A percentile compares a stretch with the other conserved stretches of the same genome.
Conservation (phyloP, 2,329 filamentous ascomycete species). For the Phialophora verrucosa region DNA sequence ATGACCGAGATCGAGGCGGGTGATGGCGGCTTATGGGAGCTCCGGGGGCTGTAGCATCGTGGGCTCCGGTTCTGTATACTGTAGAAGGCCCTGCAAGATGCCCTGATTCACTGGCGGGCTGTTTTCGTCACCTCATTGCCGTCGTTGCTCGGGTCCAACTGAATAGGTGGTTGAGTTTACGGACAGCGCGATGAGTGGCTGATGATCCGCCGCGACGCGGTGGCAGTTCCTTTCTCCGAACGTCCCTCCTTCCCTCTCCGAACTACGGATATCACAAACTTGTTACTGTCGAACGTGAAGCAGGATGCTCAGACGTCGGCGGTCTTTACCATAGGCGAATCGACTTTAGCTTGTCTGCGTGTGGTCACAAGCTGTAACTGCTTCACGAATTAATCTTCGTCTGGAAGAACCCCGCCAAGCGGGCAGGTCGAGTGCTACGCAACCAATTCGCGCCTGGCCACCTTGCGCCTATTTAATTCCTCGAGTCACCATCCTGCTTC, state of each 20-base stretch:
- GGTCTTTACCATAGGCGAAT: neutral
- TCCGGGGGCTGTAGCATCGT: constrained; percentile 30
- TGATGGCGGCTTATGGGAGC: constrained; percentile 14
- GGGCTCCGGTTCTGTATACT: neutral
- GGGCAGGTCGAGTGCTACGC: constrained; percentile 22
- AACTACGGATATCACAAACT: neutral
- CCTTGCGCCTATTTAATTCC: constrained; percentile 12
- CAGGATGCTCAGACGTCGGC: neutral
- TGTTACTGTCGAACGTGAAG: neutral
- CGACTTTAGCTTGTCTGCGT: neutral
- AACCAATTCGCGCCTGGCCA: constrained; percentile 33
- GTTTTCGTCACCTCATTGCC: neutral
- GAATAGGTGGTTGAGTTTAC: neutral
- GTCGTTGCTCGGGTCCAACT: neutral
- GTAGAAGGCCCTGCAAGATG: neutral
- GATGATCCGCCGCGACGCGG: constrained; percentile 1
- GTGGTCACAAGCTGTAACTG: neutral
- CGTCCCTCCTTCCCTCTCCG: neutral
- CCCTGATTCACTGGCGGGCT: neutral
- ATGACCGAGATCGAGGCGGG: constrained; percentile 41
- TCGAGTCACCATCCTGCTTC: neutral
- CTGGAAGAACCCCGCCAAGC: neutral
- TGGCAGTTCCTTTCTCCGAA: neutral
- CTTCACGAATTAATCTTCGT: neutral
- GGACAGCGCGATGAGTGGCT: constrained; percentile 1